Evolutionary conservation across 441 rosid species (phyloP).

Genomic region (Dalechampia spathulata): DNA sequence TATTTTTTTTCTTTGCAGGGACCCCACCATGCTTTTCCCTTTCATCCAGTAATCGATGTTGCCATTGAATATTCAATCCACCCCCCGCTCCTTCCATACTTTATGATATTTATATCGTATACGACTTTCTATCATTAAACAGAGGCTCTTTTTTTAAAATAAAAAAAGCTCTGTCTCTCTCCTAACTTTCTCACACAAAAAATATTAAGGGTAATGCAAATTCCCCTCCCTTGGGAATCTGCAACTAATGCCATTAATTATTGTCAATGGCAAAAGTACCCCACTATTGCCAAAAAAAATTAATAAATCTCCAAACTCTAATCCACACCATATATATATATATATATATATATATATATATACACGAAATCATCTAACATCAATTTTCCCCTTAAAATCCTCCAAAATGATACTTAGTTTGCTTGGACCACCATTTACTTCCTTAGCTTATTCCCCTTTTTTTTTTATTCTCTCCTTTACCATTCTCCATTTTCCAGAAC

Average conservation of each 20-base stretch:
- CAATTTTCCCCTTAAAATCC: constrained; percentile 41
- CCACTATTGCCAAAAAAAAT: constrained; percentile 32
- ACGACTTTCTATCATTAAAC: too few species aligned
- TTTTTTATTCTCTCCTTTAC: not conserved
- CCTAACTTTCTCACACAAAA: constrained; percentile 27
- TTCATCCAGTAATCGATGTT: constrained; percentile 21
- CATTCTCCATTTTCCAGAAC: not conserved
- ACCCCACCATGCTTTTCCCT: constrained; percentile 32
- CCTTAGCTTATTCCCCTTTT: not conserved
- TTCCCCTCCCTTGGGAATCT: constrained; percentile 82
- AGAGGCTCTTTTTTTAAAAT: too few species aligned
- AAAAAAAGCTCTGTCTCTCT: too few species aligned
- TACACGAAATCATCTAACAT: constrained; percentile 28
- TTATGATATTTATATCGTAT: too few species aligned
- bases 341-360: too few species aligned
- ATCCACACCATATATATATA: too few species aligned
- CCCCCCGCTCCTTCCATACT: too few species aligned
- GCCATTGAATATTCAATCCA: constrained; percentile 20
- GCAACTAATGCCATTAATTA: constrained; percentile 56
- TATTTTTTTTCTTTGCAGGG: constrained; percentile 24
- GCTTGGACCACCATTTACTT: constrained; percentile 26
- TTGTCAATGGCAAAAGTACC: constrained; percentile 27
- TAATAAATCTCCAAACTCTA: constrained; percentile 37
- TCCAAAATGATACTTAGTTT: constrained; percentile 31
- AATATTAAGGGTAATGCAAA: constrained; percentile 18